Base-by-base conservation (phyloP, 2,329 filamentous ascomycete species). In the Arthrocladium fulminans region DNA sequence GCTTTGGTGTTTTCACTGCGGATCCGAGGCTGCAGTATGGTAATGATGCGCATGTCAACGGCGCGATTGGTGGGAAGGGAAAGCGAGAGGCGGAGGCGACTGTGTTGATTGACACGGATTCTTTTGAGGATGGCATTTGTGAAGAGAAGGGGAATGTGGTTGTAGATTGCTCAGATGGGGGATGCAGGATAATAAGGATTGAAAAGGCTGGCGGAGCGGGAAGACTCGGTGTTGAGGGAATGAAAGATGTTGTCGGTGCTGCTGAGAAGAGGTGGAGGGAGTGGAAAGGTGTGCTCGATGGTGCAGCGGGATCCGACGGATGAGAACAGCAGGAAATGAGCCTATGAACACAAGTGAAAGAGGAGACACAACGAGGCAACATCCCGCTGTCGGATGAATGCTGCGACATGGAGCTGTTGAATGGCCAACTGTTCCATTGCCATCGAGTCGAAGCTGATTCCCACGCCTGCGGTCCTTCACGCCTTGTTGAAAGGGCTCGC, bases 21-120 rank as follows among this genome's bases (percentile, higher is more conserved):
- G 72, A 73, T 59, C 60, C 72, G 65, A 77, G 76, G 61, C 71
- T 71, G 23, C 10, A 27, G 6, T 32, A 13, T 6, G 29, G 12
- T n/a, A 19, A 8, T 23, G 42, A 35, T 4, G 29, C 20, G 12
- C 35, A 37, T 29, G 47, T 29, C 6, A 41, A 48, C n/a, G 51
- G 65, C 62, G 55, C 67, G 64, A 41, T 61, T 63, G 2, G 65
- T 67, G 57, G 73, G 67, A 55, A 74, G 72, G 60, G 74, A 73
- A 61, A 51, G 48, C 59, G 56, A 51, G 64, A 62, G 54, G 61
- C 59, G 44, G 61, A 59, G 56, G 58, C 61, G 52, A 94, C 88
- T 87, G 71, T 96, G 2, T 67, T 98, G 49, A 79, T 85, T 5
- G 92, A 98, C 68, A 88, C 88, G 2, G 92, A 98, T 68, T 79